A percentile compares a stretch with the other conserved stretches of the same genome.
These are phyloP conservation scores for Yamadazyma kanchanaburiensis DNA, from an alignment of 1,139 yeast species.

Conservation along the genomic window DNA sequence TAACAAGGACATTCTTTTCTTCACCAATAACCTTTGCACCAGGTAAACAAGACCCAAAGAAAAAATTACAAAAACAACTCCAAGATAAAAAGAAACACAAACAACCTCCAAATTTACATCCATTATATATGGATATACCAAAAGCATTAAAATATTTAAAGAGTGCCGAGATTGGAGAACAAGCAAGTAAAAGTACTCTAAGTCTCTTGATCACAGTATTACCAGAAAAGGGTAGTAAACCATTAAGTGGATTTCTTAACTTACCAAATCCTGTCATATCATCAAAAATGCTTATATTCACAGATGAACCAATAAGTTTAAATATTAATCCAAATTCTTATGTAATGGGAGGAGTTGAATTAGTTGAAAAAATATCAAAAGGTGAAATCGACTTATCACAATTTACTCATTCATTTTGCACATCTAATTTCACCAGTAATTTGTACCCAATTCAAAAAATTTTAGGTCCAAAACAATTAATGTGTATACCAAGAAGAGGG, in stretches of 20 bases:
- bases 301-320: slow-evolving; percentile 44
- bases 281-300: slow-evolving; percentile 66
- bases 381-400: slow-evolving; percentile 51
- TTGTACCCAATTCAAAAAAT: slow-evolving; percentile 68
- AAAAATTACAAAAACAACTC: slow-evolving; percentile 29
- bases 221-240: slow-evolving; percentile 76
- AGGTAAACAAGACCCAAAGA: slow-evolving; percentile 15
- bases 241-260: slow-evolving; percentile 67
- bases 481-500: slow-evolving; percentile 86
- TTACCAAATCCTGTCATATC: slow-evolving; percentile 75
- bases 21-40: slow-evolving; percentile 3
- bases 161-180: slow-evolving; percentile 88
- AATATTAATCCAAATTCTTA: slow-evolving; percentile 7
- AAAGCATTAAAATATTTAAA: slow-evolving; percentile 75
- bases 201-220: slow-evolving; percentile 65
- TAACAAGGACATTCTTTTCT: slow-evolving; percentile 5
- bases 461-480: slow-evolving; percentile 85
- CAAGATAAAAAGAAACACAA: slow-evolving; percentile 36
- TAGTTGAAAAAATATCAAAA: slow-evolving; percentile 57
- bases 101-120: slow-evolving; percentile 48
- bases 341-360: slow-evolving; percentile 67
- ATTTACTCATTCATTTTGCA: slow-evolving; percentile 82
- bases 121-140: slow-evolving; percentile 69
- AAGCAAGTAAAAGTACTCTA: slow-evolving; percentile 64
- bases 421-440: slow-evolving; percentile 69